phyloP scores from a whole-genome alignment of 768 basidiomycete genomes.

The Tylopilus felleus region DNA sequence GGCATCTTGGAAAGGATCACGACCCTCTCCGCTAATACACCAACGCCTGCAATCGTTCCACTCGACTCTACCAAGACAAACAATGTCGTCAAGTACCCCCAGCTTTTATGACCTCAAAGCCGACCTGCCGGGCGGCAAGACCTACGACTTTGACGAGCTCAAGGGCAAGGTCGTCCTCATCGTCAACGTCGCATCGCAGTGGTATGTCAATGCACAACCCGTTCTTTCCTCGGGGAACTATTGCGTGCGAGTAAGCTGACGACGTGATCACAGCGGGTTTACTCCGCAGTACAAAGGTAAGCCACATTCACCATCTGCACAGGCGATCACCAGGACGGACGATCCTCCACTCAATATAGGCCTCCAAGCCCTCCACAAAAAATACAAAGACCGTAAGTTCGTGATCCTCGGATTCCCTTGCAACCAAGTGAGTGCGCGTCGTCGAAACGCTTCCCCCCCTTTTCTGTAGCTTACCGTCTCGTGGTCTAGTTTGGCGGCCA shows the following conservation, averaged over 20 bases:
- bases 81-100: slow-evolving; percentile 15
- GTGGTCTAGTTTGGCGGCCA: slow-evolving; percentile 70
- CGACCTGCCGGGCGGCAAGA: slow-evolving; percentile 51
- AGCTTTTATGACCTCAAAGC: slow-evolving; percentile 70
- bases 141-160: slow-evolving; percentile 62
- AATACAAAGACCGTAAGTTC: slow-evolving; percentile 73
- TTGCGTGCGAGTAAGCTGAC: not conserved
- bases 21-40: not conserved
- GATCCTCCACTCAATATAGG: slow-evolving; percentile 38
- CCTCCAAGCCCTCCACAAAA: slow-evolving; percentile 76
- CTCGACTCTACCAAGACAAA: slow-evolving; percentile 11
- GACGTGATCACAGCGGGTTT: slow-evolving; percentile 56
- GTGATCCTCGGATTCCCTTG: slow-evolving; percentile 89
- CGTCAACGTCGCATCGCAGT: slow-evolving; percentile 75
- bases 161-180: slow-evolving; percentile 77
- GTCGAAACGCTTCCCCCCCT: not conserved
- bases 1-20: not conserved
- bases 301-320: not conserved
- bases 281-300: slow-evolving; percentile 75
- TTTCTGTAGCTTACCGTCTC: not conserved
- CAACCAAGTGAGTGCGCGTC: slow-evolving; percentile 57
- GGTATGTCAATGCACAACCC: slow-evolving; percentile 32
- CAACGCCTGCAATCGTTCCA: slow-evolving; percentile 11
- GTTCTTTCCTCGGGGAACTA: not conserved
- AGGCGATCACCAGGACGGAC: not conserved